Percentiles rank a stretch among this genome's conserved stretches.
These are phyloP conservation scores for Malassezia yamatoensis DNA, from an alignment of 1,284 basidiomycete species.

Conservation along the genomic window DNA sequence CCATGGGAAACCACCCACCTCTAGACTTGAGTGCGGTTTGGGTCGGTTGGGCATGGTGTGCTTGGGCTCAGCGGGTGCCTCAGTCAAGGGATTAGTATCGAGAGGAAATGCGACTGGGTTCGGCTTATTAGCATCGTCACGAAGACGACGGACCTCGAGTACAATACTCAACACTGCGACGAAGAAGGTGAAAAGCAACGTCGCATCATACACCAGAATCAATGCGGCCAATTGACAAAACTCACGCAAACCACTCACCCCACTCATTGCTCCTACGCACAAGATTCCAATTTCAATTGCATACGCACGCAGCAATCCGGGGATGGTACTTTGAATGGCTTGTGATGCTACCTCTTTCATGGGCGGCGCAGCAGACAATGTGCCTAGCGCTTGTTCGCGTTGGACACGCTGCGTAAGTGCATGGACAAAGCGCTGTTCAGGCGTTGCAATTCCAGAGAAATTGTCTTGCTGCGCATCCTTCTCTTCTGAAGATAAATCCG, in stretches of 20 bases:
- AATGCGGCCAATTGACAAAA: constrained; percentile 89
- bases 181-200: constrained; percentile 82
- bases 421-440: constrained; percentile 43
- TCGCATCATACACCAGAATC: constrained; percentile 72
- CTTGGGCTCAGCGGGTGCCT: constrained; percentile 16
- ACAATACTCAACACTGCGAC: constrained; percentile 79
- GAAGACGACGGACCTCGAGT: constrained; percentile 66
- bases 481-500: background rate
- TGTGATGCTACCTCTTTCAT: constrained; percentile 74
- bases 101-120: background rate
- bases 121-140: background rate
- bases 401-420: constrained; percentile 45
- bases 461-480: constrained; percentile 18
- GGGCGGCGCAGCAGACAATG: constrained; percentile 54
- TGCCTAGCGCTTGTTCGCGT: constrained; percentile 40
- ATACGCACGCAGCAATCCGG: constrained; percentile 81
- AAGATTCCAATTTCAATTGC: constrained; percentile 83
- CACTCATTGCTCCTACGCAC: constrained; percentile 71
- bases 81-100: background rate
- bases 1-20: background rate
- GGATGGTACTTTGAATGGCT: constrained; percentile 67
- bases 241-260: constrained; percentile 79
- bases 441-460: constrained; percentile 20
- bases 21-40: too few species aligned
- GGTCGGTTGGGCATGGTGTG: background rate